These are phyloP conservation scores for Chlamydomonas sphaeroides DNA, from an alignment of 139 green algal species.

Conservation along the genomic window DNA sequence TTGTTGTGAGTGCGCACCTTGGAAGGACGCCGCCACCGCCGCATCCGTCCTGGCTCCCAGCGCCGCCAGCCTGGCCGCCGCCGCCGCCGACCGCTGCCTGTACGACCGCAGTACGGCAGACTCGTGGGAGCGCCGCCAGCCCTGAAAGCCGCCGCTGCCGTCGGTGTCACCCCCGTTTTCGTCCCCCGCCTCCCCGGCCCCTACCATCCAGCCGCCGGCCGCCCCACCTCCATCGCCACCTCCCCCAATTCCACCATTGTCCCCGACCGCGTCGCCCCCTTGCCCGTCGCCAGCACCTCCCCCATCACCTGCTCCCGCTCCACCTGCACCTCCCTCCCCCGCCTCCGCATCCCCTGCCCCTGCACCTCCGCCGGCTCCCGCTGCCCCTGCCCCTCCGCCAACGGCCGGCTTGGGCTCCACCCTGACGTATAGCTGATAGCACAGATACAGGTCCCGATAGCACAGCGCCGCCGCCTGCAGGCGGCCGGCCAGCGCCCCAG, in stretches of 20 bases:
- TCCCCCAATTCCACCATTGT: neutral
- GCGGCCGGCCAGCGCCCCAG: neutral
- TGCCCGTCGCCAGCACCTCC: neutral
- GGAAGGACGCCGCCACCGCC: too few species aligned
- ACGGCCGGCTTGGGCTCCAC: neutral
- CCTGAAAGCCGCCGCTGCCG: neutral
- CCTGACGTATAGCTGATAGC: slow-evolving; percentile 3
- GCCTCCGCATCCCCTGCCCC: neutral
- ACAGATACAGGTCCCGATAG: slow-evolving; percentile 25
- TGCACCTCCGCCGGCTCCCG: too few species aligned
- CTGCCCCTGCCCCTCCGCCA: too few species aligned
- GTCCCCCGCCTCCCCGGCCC: neutral
- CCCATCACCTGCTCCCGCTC: neutral
- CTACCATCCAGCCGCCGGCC: too few species aligned
- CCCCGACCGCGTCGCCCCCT: too few species aligned
- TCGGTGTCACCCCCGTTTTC: neutral
- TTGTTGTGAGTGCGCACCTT: too few species aligned
- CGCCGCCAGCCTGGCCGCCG: too few species aligned
- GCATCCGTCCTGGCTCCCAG: neutral
- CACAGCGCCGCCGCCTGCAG: neutral
- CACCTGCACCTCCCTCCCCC: neutral
- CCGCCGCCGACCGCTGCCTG: too few species aligned
- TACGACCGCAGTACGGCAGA: neutral
- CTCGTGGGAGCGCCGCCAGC: neutral
- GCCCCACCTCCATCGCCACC: neutral